A percentile compares a stretch with the other conserved stretches of the same genome.
phyloP scores from a whole-genome alignment of 2,329 filamentous ascomycete species.

The Huntiella savannae region DNA sequence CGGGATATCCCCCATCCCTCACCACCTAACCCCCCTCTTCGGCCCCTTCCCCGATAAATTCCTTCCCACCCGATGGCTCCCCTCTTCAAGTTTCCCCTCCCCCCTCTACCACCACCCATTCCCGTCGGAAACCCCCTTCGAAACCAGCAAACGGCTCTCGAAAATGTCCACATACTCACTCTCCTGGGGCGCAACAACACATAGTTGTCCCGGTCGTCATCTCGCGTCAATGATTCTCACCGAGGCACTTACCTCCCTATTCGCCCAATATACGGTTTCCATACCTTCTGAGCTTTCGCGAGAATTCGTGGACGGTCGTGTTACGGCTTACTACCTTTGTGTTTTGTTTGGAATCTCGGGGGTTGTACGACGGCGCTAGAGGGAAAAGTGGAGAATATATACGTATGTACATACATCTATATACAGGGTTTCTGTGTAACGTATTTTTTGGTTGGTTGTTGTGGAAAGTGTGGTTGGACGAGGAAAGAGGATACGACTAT shows the following conservation, averaged over 20 bases:
- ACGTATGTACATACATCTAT: no score
- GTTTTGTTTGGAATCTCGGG: conserved; percentile 4
- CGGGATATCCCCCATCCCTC: conserved; percentile 31
- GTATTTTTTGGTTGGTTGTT: no score
- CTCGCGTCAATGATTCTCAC: conserved; percentile 31
- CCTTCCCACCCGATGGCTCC: conserved; percentile 27
- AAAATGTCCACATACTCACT: conserved; percentile 25
- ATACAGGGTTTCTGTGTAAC: no score
- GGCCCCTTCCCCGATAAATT: conserved; percentile 24
- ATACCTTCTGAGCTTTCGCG: conserved; percentile 17
- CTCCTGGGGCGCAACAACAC: conserved; percentile 31
- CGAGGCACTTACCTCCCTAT: conserved; percentile 24
- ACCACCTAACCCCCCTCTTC: conserved; percentile 30
- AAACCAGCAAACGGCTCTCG: conserved; percentile 19
- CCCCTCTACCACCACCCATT: background rate
- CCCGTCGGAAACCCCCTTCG: background rate
- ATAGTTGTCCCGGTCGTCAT: conserved; percentile 31
- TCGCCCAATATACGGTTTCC: conserved; percentile 23
- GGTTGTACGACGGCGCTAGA: no score
- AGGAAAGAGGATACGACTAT: background rate
- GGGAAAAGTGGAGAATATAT: no score
- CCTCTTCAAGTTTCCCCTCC: conserved; percentile 2
- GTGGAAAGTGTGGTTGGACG: background rate
- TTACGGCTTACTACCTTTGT: conserved; percentile 9
- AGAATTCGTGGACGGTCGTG: conserved; percentile 1